Conservation (phyloP, 164 flowering plant species). For the Warburgia ugandensis region DNA sequence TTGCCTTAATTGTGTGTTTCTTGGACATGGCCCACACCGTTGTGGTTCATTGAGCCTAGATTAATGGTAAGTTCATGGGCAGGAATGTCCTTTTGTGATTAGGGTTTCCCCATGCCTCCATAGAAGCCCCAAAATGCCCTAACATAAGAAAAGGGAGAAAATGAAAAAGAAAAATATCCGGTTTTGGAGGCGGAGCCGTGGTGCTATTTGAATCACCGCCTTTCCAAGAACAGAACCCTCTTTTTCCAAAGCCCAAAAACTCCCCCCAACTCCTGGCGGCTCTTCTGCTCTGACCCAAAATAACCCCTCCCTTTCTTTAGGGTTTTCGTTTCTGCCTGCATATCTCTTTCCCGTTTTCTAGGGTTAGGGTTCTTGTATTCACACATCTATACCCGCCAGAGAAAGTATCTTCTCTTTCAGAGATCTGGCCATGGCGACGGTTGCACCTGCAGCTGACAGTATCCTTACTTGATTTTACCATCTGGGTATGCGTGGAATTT, state of each 20-base stretch:
- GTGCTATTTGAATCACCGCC: slow-evolving; percentile 28
- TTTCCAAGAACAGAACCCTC: slow-evolving; percentile 5
- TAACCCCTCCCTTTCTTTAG: too few relatives aligned
- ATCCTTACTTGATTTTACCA: slow-evolving; percentile 18
- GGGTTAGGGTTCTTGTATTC: slow-evolving; percentile 9
- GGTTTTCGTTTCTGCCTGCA: background rate
- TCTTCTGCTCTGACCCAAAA: slow-evolving; percentile 6
- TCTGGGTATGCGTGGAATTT: slow-evolving; percentile 2
- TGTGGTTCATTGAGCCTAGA: too few relatives aligned
- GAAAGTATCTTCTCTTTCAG: too few relatives aligned
- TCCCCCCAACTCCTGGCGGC: slow-evolving; percentile 18
- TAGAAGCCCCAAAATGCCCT: too few relatives aligned
- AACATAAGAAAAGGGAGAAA: background rate
- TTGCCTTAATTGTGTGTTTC: too few relatives aligned
- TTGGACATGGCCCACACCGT: too few relatives aligned
- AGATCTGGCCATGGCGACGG: slow-evolving; percentile 32
- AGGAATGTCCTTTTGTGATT: background rate
- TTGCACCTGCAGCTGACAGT: slow-evolving; percentile 34
- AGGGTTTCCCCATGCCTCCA: too few relatives aligned
- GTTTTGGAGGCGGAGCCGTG: slow-evolving; percentile 19
- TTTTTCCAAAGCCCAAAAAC: background rate
- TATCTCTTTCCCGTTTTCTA: background rate
- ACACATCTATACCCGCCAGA: background rate
- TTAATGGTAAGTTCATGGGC: background rate
- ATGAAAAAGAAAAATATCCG: slow-evolving; percentile 3